A percentile compares a stretch with the other conserved stretches of the same genome.
Evolutionary conservation across 495 filamentous ascomycete genomes (phyloP).

Genomic region (Daldinia vernicosa): DNA sequence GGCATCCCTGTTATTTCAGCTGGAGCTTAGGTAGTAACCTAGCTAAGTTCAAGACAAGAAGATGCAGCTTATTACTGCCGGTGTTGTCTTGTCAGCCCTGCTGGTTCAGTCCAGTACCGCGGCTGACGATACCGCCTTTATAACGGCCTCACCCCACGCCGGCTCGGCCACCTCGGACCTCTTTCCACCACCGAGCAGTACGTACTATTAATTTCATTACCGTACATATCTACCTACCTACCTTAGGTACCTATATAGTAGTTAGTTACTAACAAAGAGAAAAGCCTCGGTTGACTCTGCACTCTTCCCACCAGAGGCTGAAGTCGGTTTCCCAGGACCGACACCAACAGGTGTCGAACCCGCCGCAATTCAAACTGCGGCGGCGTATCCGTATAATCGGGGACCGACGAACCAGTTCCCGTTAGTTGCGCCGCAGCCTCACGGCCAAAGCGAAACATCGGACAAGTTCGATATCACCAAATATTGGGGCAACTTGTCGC

Average conservation of each 20-base stretch:
- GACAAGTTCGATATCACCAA: constrained; percentile 44
- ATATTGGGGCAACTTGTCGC: constrained; percentile 47
- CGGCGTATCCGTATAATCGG: constrained; percentile 40
- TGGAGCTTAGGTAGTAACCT: constrained; percentile 2
- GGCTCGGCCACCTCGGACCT: constrained; percentile 37
- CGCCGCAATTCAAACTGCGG: constrained; percentile 39
- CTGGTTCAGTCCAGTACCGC: constrained; percentile 22
- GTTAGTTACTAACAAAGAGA: constrained; percentile 16
- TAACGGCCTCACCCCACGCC: constrained; percentile 33
- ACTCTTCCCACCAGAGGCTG: constrained; percentile 41
- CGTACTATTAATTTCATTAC: constrained; percentile 8
- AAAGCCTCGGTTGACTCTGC: constrained; percentile 38
- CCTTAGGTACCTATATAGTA: too few relatives aligned
- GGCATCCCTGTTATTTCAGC: constrained; percentile 18
- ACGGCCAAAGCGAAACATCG: constrained; percentile 22
- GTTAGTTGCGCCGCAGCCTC: constrained; percentile 38
- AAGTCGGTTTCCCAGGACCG: constrained; percentile 41
- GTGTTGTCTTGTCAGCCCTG: constrained; percentile 27
- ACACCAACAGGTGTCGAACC: constrained; percentile 40
- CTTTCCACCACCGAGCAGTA: constrained; percentile 41
- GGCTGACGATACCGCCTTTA: constrained; percentile 30
- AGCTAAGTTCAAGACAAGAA: constrained; percentile 14
- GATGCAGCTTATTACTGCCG: constrained; percentile 34
- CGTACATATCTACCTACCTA: background rate
- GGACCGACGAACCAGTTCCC: constrained; percentile 45